Conservation (phyloP, 768 basidiomycete species). For the Podaxis pistillaris region DNA sequence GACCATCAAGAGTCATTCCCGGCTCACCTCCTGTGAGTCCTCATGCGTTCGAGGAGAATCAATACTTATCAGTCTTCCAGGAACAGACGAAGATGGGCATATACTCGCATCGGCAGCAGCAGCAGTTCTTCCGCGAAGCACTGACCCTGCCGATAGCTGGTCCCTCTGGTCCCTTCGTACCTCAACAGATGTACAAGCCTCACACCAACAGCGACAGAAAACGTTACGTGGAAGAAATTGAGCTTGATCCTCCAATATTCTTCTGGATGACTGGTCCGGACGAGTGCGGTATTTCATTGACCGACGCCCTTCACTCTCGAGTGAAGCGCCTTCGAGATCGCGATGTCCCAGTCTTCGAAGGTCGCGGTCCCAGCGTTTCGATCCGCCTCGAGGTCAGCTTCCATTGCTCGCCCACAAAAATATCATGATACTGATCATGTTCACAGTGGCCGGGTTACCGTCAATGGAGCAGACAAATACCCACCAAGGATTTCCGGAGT, state of each 20-base stretch:
- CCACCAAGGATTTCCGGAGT: conserved; percentile 76
- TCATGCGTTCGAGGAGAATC: neutral
- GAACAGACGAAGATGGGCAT: conserved; percentile 25
- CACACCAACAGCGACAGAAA: conserved; percentile 75
- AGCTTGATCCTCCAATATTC: conserved; percentile 61
- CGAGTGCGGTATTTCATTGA: conserved; percentile 60
- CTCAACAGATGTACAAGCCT: conserved; percentile 71
- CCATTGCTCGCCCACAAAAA: neutral
- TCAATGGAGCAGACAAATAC: conserved; percentile 79
- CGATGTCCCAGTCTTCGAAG: conserved; percentile 66
- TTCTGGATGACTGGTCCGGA: conserved; percentile 54
- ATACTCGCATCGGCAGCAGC: conserved; percentile 45
- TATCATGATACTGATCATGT: conserved; percentile 2
- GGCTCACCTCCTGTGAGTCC: conserved; percentile 6
- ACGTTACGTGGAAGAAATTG: conserved; percentile 72
- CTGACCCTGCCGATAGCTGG: conserved; percentile 32
- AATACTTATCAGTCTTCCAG: conserved; percentile 12
- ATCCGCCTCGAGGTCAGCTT: conserved; percentile 67
- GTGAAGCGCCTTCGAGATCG: conserved; percentile 54
- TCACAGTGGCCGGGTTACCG: conserved; percentile 77
- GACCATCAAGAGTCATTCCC: conserved; percentile 4
- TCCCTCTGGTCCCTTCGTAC: conserved; percentile 51
- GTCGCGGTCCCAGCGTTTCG: conserved; percentile 77
- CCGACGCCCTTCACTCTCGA: conserved; percentile 61
- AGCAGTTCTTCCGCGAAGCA: conserved; percentile 43